Evolutionary conservation across 768 basidiomycete species (phyloP).

Genomic region (Cantharellus cinnabarinus): DNA sequence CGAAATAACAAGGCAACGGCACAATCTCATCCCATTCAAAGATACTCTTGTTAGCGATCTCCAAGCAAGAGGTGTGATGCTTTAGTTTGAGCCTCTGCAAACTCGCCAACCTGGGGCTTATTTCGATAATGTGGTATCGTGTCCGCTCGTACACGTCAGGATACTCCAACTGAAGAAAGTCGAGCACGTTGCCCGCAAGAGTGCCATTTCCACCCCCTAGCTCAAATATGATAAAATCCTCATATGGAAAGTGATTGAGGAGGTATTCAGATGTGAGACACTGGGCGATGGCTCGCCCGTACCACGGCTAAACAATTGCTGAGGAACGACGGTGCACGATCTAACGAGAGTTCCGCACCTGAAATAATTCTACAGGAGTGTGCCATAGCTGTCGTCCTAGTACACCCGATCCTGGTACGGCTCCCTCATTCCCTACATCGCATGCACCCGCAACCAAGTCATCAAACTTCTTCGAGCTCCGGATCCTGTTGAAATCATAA

Average conservation of each 20-base stretch:
- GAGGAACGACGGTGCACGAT: neutral
- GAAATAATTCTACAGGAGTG: constrained; percentile 93
- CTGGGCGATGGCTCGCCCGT: constrained; percentile 74
- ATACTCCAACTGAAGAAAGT: constrained; percentile 52
- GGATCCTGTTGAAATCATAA: constrained; percentile 50
- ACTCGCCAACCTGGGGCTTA: constrained; percentile 56
- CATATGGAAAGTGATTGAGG: constrained; percentile 86
- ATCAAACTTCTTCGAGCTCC: constrained; percentile 58
- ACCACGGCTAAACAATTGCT: constrained; percentile 51
- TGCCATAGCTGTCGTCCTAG: constrained; percentile 92
- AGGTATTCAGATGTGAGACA: constrained; percentile 85
- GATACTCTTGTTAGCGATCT: constrained; percentile 54
- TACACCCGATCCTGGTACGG: constrained; percentile 11
- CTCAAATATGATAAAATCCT: constrained; percentile 91
- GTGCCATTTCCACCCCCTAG: constrained; percentile 97
- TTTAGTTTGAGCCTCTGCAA: constrained; percentile 50
- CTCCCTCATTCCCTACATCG: constrained; percentile 36
- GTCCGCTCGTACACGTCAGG: constrained; percentile 90
- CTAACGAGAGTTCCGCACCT: constrained; percentile 30
- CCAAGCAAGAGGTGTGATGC: constrained; percentile 42
- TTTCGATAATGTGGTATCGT: constrained; percentile 87
- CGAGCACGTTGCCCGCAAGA: constrained; percentile 70
- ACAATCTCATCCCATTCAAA: constrained; percentile 68
- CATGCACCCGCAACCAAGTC: constrained; percentile 39
- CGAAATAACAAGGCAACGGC: constrained; percentile 71